These are phyloP conservation scores for Annona cherimola DNA, from an alignment of 164 flowering plant genomes.

Conservation along the genomic window DNA sequence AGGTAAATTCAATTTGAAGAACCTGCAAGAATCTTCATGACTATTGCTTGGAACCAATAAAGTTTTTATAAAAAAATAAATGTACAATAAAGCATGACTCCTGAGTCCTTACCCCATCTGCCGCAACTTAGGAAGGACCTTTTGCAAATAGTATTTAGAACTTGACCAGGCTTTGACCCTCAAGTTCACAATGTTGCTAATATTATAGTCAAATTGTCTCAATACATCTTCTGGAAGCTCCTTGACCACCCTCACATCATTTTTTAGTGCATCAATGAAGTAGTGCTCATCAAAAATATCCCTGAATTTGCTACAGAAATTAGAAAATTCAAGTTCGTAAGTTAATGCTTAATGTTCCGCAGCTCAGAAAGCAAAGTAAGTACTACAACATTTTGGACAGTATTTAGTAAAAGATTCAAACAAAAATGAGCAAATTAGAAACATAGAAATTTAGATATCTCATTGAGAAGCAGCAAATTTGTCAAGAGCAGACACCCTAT, in stretches of 20 bases:
- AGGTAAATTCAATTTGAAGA: no score
- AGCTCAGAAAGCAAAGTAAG: conserved; percentile 3
- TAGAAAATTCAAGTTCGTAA: not conserved
- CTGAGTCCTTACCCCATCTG: conserved; percentile 48
- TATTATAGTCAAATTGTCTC: conserved; percentile 62
- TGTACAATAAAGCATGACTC: no score
- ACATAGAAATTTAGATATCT: not conserved
- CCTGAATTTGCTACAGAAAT: conserved; percentile 62
- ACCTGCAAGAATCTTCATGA: no score
- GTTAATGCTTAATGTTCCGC: not conserved
- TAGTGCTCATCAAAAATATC: conserved; percentile 92
- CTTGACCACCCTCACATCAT: conserved; percentile 64
- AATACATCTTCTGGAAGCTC: conserved; percentile 76
- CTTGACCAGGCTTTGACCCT: conserved; percentile 94
- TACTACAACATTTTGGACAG: not conserved
- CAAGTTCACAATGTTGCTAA: conserved; percentile 80
- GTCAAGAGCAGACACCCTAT: no score
- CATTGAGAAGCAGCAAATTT: not conserved
- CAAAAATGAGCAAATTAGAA: not conserved
- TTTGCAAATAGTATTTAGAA: conserved; percentile 60
- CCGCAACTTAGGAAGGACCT: conserved; percentile 73
- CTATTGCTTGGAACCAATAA: no score
- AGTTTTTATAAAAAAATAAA: not conserved
- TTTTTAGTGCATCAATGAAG: conserved; percentile 60
- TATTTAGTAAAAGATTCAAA: not conserved